Evolutionary conservation across 2,329 filamentous ascomycete genomes (phyloP), one percentile per base, ranked within the genome.

Genomic region (Tetracladium maxilliforme): DNA sequence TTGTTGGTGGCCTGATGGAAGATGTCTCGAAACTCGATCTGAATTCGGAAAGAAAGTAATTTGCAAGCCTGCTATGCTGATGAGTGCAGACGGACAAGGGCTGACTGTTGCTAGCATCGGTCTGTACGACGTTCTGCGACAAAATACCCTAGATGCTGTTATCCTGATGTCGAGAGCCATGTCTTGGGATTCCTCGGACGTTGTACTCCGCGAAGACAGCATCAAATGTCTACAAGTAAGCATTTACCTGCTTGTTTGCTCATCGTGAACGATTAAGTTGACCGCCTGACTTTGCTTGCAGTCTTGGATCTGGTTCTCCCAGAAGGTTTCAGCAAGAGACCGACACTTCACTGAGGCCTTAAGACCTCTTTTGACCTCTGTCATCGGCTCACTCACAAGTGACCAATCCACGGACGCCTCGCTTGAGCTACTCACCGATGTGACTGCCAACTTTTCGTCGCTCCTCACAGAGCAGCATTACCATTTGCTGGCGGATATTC

Each of bases 291-390:
- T 17, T 24, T 36, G 19, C 19, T 30, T 18, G 9, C 27, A 79
- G 73, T 64, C 74, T 5, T 87, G 79, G 78, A 63, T 83, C 16
- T 61, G 70, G 36, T 84, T 83, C 40, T 73, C 71, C 5, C 76
- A 83, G 38, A 64, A 68, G 17, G 59, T 66, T 15, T 70, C 71
- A 24, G 53, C 64, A 4, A 60, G 64, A 22, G 62, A 65, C 17
- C 61, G 61, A 10, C 56, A 64, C 10, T 56, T 77, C 16, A 52
- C 77, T 3, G 52, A 61, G 11, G 57, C 67, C 11, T 56, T 86
- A 10, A 66, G 65, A 16, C 56, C 61, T 3, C 51, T 83, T 4
- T 60, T 76, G 3, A 57, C 63, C 16, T 57, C 64, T 4, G 62
- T 70, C 13, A 63, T 83, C 14, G 49, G 61, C 14, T 73, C 70